These are phyloP conservation scores for Pythium monospermum DNA, from an alignment of 352 stramenopile species.

Conservation along the genomic window DNA sequence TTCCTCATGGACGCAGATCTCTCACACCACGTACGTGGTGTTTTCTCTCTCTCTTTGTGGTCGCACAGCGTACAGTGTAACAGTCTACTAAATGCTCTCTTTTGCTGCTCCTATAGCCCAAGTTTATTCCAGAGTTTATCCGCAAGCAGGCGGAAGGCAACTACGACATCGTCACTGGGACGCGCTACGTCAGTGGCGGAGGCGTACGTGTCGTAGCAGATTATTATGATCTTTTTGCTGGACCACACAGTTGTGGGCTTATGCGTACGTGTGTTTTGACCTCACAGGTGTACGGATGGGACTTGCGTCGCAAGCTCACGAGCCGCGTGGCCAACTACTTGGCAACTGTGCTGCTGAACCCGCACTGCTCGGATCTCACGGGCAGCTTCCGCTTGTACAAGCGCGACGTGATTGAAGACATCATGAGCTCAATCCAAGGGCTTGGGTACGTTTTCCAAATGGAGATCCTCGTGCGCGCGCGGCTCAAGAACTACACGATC, in stretches of 20 bases:
- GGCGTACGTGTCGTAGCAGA: constrained; percentile 91
- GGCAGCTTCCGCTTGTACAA: constrained; percentile 98
- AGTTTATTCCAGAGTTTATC: constrained; percentile 95
- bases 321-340: constrained; percentile 97
- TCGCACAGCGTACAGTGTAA: too few relatives aligned
- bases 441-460: constrained; percentile 99
- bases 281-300: constrained; percentile 93
- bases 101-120: constrained; percentile 83
- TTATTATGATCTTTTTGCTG: too few relatives aligned
- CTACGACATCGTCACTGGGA: constrained; percentile 96
- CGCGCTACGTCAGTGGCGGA: constrained; percentile 90
- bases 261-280: background rate
- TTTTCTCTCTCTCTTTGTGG: too few relatives aligned
- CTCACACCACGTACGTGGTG: constrained; percentile 93
- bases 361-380: constrained; percentile 94
- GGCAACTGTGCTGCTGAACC: constrained; percentile 94
- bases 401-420: constrained; percentile 90
- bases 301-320: constrained; percentile 95
- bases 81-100: too few relatives aligned
- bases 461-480: constrained; percentile 97
- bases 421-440: constrained; percentile 88
- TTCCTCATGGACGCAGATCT: constrained; percentile 99
- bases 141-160: constrained; percentile 66
- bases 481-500: constrained; percentile 89
- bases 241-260: background rate